Base-by-base conservation (phyloP, 495 filamentous ascomycete genomes). In the Amphirosellinia nigrospora region DNA sequence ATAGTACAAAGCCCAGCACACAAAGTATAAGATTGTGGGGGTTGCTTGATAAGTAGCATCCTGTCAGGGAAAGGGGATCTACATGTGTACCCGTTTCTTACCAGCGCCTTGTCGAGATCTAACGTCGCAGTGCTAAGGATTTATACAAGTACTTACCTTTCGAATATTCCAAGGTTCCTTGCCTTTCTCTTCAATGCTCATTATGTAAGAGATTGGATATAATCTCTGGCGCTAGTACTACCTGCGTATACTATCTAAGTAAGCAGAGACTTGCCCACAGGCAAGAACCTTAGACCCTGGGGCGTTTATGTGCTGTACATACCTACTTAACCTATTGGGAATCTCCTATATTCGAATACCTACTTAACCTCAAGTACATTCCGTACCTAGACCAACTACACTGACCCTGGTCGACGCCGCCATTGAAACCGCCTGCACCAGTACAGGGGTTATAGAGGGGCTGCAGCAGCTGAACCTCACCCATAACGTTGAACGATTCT, bases 21-120 rank as follows among this genome's bases (percentile, higher is more conserved):
- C 19, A 36, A 3, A 36, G 55, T 36, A 58, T 58, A 34, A 34
- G 55, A 34, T 10, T 36, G 32, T 32, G 32, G 55, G 55, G 53
- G 5, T 36, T 56, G 28, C 32, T 21, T 36, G 3, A 56, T 56
- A n/a, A n/a, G n/a, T n/a, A 21, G 2, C 30, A 36, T 52, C 23
- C 48, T 52, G 48, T 26, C 4, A 52, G 48, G 48, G 10, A 52
- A 52, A 28, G 48, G 46, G 48, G 48, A 53, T 53, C 50, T 53
- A 30, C 50, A 16, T 26, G 13, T 53, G 50, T 28, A 53, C 50
- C 26, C 16, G 23, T 53, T 30, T 53, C 48, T 26, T 28, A 23
- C n/a, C 23, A 21, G 50, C n/a, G 30, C 11, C 50, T 53, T 53
- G 3, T 16, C 26, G 13, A 28, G 50, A 16, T 53, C 50, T 53